These are phyloP conservation scores for Heritiera littoralis DNA, from an alignment of 345 rosid genomes.

Conservation along the genomic window DNA sequence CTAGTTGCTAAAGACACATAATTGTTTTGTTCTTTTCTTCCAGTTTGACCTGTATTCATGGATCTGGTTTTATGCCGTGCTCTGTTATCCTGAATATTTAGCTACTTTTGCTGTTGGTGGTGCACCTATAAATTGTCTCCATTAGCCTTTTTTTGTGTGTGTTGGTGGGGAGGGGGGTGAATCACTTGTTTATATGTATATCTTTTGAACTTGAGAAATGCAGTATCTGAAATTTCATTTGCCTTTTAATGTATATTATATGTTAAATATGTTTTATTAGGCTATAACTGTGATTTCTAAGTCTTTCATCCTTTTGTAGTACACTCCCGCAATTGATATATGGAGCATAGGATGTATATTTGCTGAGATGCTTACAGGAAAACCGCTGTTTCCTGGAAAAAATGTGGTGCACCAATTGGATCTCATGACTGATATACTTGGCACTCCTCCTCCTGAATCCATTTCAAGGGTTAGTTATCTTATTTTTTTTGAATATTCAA, in stretches of 20 bases:
- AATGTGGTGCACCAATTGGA: conserved; percentile 96
- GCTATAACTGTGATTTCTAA: conserved; percentile 17
- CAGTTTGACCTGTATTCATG: not conserved
- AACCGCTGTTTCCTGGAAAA: conserved; percentile 93
- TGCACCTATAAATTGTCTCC: not conserved
- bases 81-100: not conserved
- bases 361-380: conserved; percentile 95
- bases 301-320: conserved; percentile 45
- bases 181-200: not conserved
- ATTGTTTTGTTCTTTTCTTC: not conserved
- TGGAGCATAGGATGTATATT: conserved; percentile 99
- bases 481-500: not conserved
- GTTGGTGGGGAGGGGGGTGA: not conserved
- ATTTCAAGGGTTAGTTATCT: conserved; percentile 62
- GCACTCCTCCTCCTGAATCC: conserved; percentile 84
- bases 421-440: conserved; percentile 94
- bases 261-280: conserved; percentile 1
- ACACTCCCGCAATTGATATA: conserved; percentile 93
- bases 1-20: not conserved
- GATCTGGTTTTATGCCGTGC: not conserved
- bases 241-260: not conserved
- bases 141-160: not conserved
- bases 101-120: not conserved
- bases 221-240: not conserved
- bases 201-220: not conserved